Base-by-base conservation (phyloP, 2,329 filamentous ascomycete species). In the Scedosporium dehoogii region DNA sequence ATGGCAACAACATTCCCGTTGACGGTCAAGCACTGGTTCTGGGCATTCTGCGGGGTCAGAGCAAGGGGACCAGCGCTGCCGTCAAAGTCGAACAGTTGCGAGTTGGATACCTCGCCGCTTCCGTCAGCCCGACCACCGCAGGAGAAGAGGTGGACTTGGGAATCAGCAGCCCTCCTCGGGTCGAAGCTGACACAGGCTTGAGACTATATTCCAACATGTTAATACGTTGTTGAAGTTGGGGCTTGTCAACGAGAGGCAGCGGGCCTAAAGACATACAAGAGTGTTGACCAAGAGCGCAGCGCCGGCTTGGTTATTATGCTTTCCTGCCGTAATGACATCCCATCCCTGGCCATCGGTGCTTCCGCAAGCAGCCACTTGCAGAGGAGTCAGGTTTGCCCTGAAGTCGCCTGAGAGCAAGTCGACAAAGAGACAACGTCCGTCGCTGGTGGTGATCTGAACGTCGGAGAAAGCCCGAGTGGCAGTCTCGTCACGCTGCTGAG, bases 101-200 rank as follows among this genome's bases (percentile, higher is more conserved):
- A 84, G 60, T 76, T 71, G 6, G 80, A 79, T 2, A 81, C 79
- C 4, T 70, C 65, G 14, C 82, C 81, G 21, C 76, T 71, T 55
- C 82, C 82, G 63, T 81, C 83, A 21, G 82, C 82, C 46, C 82
- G 75, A 16, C 82, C 82, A 59, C 82, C 83, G 64, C 83, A 86
- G 10, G 82, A 83, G 67, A 85, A 85, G 25, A 85, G 73, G 41
- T 80, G 67, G 14, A 83, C 80, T 66, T 83, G 81, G 67, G 80
- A 79, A 10, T 80, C 81, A 2, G 75, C 73, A 0, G 74, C 70
- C 29, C 81, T 75, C 57, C 82, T 75, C 4, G 78, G 76, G 66
- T 86, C 82, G 64, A 83, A 83, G 73, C 83, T 85, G 67, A 84
- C 73, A 68, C 83, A 85, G 53, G 82, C 82, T 68, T 84, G 78